Base-by-base conservation (phyloP, 306 rosid species). In the Cucurbita ficifolia region DNA sequence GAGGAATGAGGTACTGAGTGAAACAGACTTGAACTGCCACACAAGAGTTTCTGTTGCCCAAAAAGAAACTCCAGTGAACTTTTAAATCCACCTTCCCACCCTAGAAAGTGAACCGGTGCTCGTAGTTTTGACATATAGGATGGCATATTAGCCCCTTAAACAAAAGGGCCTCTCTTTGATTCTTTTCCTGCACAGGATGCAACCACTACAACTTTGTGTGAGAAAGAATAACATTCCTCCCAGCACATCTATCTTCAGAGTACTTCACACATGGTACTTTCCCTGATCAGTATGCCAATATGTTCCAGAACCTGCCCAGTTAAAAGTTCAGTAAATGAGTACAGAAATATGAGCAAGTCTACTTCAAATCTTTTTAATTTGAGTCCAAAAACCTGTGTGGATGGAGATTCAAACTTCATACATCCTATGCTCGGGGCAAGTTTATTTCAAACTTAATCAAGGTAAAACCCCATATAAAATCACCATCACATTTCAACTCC, bases 71-170 rank as follows among this genome's bases (percentile, higher is more conserved):
- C 87, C 67, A 88, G 29, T 24, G 89, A 83, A 38, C 78, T 86
- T 39, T 57, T 80, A 39, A 81, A 51, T 76, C 79, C 83, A 38
- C 64, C 81, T 78, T 90, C 96, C 80, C 82, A 76, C 81, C 92
- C 87, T 17, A 76, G 76, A 82, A 83, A 17, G 79, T 74, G 83
- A 36, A 87, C 74, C 0, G 85, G 82, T 50, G 81, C 68, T 82
- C 86, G 81, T 29, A 91, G 54, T 75, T 83, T 85, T 8, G 86
- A 89, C 77, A 87, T 81, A 78, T 84, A 74, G 12, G 96, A 83
- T 80, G 95, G 92, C 99, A 95, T 95, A 76, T 89, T 90, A 88
- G 72, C 84, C 87, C 76, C 86, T 81, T 51, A 81, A 69, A 77
- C 74, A 76, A 36, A 79, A 76, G 45, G 67, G 65, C 73, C 76